A percentile compares a stretch with the other conserved stretches of the same genome.
Evolutionary conservation across 106 monocot species (phyloP).

Genomic region (Agapanthus africanus): DNA sequence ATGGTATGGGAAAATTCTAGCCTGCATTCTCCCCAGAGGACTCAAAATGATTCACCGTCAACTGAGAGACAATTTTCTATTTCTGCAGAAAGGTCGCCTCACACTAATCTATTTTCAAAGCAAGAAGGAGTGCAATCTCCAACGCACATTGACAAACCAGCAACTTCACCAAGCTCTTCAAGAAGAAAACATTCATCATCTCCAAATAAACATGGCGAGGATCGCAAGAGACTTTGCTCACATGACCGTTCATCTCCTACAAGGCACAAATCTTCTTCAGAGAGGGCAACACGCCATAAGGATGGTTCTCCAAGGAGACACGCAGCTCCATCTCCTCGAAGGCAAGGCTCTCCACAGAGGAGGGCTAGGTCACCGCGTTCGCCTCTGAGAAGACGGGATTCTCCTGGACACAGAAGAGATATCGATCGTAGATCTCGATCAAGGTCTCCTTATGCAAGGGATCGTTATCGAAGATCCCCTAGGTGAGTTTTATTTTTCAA

Average conservation of each 20-base stretch:
- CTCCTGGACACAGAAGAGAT: constrained; percentile 38
- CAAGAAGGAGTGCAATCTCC: constrained; percentile 9
- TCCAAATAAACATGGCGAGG: constrained; percentile 17
- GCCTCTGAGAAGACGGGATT: constrained; percentile 40
- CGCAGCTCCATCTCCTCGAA: constrained; percentile 31
- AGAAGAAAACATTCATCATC: constrained; percentile 27
- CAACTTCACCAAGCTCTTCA: constrained; percentile 18
- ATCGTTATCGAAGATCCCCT: constrained; percentile 33
- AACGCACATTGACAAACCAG: constrained; percentile 13
- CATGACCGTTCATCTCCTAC: constrained; percentile 31
- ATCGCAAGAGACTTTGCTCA: constrained; percentile 28
- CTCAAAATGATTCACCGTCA: constrained; percentile 24
- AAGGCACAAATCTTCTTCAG: constrained; percentile 33
- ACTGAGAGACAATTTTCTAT: constrained; percentile 29
- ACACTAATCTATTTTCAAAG: constrained; percentile 6
- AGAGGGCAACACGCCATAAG: constrained; percentile 17
- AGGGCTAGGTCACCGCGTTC: constrained; percentile 46
- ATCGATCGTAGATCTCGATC: constrained; percentile 37
- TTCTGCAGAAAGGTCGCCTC: constrained; percentile 25
- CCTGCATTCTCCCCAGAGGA: too few species aligned
- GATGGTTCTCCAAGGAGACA: constrained; percentile 34
- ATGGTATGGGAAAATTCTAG: too few species aligned
- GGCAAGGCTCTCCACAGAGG: constrained; percentile 40
- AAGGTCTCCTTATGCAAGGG: constrained; percentile 49
- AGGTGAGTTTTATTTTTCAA: too few species aligned